These are phyloP conservation scores for Teratosphaeriaceae sp. DNA, from an alignment of 2,329 filamentous ascomycete genomes.

Conservation along the genomic window DNA sequence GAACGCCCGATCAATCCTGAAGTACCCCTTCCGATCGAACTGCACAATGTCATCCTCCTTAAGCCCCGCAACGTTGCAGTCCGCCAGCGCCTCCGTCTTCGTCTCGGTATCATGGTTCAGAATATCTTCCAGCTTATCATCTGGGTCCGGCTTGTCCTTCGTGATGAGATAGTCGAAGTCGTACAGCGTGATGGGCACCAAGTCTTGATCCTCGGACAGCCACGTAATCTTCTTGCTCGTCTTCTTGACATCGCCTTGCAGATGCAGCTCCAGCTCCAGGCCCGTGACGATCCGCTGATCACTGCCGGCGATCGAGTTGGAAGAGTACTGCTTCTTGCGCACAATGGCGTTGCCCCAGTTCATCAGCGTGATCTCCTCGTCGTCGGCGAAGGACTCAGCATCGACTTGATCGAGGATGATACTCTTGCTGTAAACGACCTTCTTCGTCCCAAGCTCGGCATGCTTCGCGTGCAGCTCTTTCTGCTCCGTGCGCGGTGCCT, in stretches of 20 bases:
- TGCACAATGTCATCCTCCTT: constrained; percentile 91
- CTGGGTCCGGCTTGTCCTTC: constrained; percentile 88
- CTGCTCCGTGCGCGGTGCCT: constrained; percentile 55
- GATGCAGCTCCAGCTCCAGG: constrained; percentile 78
- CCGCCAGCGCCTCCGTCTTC: constrained; percentile 68
- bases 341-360: constrained; percentile 90
- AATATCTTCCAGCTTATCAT: constrained; percentile 78
- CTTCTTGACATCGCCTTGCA: constrained; percentile 88
- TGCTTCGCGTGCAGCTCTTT: constrained; percentile 90
- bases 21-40: constrained; percentile 90
- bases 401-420: constrained; percentile 84
- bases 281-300: constrained; percentile 54
- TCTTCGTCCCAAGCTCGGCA: constrained; percentile 74
- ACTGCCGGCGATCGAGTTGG: constrained; percentile 39
- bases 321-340: constrained; percentile 52
- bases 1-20: constrained; percentile 66
- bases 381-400: constrained; percentile 69
- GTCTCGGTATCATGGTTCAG: constrained; percentile 70
- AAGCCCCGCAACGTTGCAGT: constrained; percentile 70
- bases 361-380: constrained; percentile 94
- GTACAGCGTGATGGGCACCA: constrained; percentile 78
- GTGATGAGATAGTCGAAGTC: constrained; percentile 94
- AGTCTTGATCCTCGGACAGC: constrained; percentile 70
- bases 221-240: constrained; percentile 97
- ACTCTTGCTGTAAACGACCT: constrained; percentile 68